These are phyloP conservation scores for Citrus mangshanensis DNA, from an alignment of 345 rosid genomes.

Conservation along the genomic window DNA sequence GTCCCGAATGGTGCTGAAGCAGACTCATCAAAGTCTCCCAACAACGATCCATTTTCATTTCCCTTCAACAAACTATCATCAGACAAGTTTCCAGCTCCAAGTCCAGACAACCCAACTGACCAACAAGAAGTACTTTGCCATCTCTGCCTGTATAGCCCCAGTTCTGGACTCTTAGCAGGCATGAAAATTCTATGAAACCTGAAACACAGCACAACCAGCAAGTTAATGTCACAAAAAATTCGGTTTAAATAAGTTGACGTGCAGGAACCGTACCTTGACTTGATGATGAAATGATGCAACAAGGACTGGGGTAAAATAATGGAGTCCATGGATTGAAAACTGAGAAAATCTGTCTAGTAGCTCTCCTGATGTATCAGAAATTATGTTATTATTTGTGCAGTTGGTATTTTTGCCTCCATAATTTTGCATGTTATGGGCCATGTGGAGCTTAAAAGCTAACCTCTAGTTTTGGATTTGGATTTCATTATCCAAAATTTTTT, in stretches of 20 bases:
- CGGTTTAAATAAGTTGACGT: neutral
- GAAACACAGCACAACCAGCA: slow-evolving; percentile 13
- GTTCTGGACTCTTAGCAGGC: slow-evolving; percentile 17
- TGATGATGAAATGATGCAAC: slow-evolving; percentile 28
- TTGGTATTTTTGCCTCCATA: slow-evolving; percentile 4
- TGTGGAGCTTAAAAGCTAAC: slow-evolving; percentile 22
- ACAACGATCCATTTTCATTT: slow-evolving; percentile 40
- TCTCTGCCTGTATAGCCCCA: slow-evolving; percentile 31
- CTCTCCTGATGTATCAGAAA: neutral
- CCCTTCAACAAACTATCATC: slow-evolving; percentile 39
- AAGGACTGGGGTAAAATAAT: slow-evolving; percentile 3
- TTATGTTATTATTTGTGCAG: neutral
- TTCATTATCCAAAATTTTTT: slow-evolving; percentile 18
- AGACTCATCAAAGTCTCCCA: slow-evolving; percentile 34
- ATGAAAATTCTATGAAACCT: slow-evolving; percentile 34
- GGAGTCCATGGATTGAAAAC: slow-evolving; percentile 40
- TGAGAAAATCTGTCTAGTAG: neutral
- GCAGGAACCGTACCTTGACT: slow-evolving; percentile 21
- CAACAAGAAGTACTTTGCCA: slow-evolving; percentile 28
- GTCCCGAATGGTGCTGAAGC: slow-evolving; percentile 44
- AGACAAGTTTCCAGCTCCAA: slow-evolving; percentile 38
- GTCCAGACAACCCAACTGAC: slow-evolving; percentile 32
- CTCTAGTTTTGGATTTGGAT: slow-evolving; percentile 32
- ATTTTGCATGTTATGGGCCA: slow-evolving; percentile 4
- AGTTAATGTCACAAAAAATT: neutral